A percentile compares a stretch with the other conserved stretches of the same genome.
phyloP scores from a whole-genome alignment of 164 flowering plant species.

The Vitis rupestris region DNA sequence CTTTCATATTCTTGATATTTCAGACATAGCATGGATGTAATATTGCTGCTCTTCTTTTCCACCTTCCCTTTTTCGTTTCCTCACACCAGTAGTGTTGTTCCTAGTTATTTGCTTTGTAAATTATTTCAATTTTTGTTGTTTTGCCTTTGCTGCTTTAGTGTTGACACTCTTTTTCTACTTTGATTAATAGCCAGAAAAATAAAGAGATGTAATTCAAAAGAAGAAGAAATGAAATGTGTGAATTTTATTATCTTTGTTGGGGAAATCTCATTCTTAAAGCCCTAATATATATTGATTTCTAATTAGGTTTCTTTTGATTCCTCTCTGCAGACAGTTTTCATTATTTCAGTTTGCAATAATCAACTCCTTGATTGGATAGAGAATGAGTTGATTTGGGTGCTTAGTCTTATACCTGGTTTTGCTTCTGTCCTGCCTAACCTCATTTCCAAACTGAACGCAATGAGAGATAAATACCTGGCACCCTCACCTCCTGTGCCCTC shows the following conservation, averaged over 20 bases:
- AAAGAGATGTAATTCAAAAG: too few relatives aligned
- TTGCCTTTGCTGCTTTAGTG: too few relatives aligned
- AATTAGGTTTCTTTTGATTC: constrained; percentile 9
- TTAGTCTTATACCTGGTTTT: constrained; percentile 75
- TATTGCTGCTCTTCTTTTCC: not conserved
- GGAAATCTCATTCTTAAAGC: not conserved
- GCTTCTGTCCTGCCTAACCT: constrained; percentile 59
- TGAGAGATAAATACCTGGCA: constrained; percentile 61
- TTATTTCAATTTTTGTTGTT: too few relatives aligned
- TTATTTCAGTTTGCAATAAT: constrained; percentile 89
- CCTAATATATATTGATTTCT: constrained; percentile 1
- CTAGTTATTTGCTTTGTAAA: too few relatives aligned
- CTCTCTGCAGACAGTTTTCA: constrained; percentile 72
- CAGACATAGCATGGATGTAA: too few relatives aligned
- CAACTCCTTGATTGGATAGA: constrained; percentile 92
- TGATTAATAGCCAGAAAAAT: not conserved
- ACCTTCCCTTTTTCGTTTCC: not conserved
- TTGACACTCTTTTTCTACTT: too few relatives aligned
- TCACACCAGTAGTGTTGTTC: too few relatives aligned
- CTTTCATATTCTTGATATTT: not conserved
- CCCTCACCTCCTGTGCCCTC: constrained; percentile 49
- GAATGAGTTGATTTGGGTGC: constrained; percentile 76
- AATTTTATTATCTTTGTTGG: not conserved
- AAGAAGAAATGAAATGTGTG: not conserved
- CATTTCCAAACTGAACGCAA: constrained; percentile 55